Evolutionary conservation across 768 basidiomycete species (phyloP), one percentile per base, ranked within the genome.

Genomic region (Mycena olivaceomarginata): DNA sequence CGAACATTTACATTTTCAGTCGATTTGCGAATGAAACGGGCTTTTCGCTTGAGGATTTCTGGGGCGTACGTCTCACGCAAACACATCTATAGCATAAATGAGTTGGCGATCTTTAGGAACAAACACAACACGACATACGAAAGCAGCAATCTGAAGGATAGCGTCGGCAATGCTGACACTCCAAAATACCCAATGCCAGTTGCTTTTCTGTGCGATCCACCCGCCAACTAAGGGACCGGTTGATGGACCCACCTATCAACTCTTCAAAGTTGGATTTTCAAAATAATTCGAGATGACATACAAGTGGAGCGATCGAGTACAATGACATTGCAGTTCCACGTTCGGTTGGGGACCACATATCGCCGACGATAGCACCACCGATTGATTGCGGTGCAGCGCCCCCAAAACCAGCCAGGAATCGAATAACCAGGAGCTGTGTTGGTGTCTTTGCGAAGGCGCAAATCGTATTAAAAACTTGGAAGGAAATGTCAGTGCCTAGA

Each of bases 171-270:
- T 31, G 31, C 31, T 31, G 31, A 31, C 31, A 31, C 31, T 87
- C 88, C 91, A 92, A 81, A 93, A 93, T 45, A 92, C 90, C 92
- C 92, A 93, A 79, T 89, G 86, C 92, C 92, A 93, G 0, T 88
- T 88, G 0, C 88, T 84, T 16, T 84, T 86, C 62, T 93, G 83
- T 0, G 90, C 89, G 22, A 94, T 88, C 90, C 89, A 90, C 18
- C 79, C 82, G 15, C 82, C 78, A 43, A 86, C 82, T 12, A 87
- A 76, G 22, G 82, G 88, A 37, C 92, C 85, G 2, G 83, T 84
- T 22, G 85, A 83, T 40, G 86, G 86, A 25, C 85, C 92, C 10
- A 93, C 86, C 12, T 71, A 48, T 70, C 18, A 11, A 46, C 25
- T 37, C 59, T 31, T 70, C 43, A 70, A 43, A 70, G 43, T 37